Evolutionary conservation across 805 yeast species (phyloP).

Genomic region (Metahyphopichia silvanorum): DNA sequence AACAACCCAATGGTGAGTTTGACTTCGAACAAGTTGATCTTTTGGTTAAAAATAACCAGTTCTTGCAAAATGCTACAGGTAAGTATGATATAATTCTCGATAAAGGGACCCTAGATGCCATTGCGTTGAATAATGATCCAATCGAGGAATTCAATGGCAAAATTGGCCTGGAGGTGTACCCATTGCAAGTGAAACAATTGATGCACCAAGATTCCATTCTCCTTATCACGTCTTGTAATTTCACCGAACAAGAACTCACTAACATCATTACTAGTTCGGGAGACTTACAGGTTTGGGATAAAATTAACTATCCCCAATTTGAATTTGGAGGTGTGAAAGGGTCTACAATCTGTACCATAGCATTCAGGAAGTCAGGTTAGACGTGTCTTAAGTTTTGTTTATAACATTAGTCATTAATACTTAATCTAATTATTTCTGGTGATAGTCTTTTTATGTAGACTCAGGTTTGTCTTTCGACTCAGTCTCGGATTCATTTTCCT

Average conservation of each 20-base stretch:
- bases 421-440: background rate
- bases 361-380: conserved; percentile 45
- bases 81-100: conserved; percentile 77
- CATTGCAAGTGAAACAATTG: conserved; percentile 53
- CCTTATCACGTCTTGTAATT: conserved; percentile 88
- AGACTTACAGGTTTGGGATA: conserved; percentile 56
- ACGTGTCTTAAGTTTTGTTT: background rate
- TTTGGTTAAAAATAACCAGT: conserved; percentile 37
- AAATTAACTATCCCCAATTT: conserved; percentile 74
- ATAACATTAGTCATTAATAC: background rate
- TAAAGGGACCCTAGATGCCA: conserved; percentile 96
- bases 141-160: conserved; percentile 41
- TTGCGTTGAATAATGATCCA: conserved; percentile 70
- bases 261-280: conserved; percentile 46
- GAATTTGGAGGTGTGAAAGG: conserved; percentile 90
- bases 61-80: conserved; percentile 30
- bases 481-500: too few relatives aligned
- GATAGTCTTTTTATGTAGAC: too few relatives aligned
- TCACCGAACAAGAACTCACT: conserved; percentile 75
- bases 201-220: conserved; percentile 57
- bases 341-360: conserved; percentile 82
- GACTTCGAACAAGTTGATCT: conserved; percentile 73
- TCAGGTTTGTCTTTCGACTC: too few relatives aligned
- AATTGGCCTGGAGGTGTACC: conserved; percentile 58
- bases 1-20: conserved; percentile 31